Base-by-base conservation (phyloP, 352 stramenopile species). In the Phytophthora brassicae region DNA sequence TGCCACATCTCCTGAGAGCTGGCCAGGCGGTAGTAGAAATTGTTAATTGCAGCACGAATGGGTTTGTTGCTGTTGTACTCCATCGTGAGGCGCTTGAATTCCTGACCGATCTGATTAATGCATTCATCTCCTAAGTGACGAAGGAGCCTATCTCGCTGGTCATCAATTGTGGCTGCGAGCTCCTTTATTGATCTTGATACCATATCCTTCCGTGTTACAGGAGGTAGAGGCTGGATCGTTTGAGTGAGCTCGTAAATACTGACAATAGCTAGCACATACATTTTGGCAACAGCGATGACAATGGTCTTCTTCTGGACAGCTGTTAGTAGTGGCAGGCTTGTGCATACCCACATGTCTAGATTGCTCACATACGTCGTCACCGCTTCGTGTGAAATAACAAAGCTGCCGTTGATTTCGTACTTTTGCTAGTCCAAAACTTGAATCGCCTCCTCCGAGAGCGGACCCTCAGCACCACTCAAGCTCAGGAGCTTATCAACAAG, bases 341-440 rank as follows among this genome's bases (percentile, higher is more conserved):
- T 22, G 24, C 44, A 51, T 2, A 51, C 44, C 44, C 44, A 51
- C 5, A 51, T 23, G 14, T 51, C 24, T 0, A 51, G 14, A 20
- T 39, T 51, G 24, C 1, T 51, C 2, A 51, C 24, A 12, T 51
- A 38, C 26, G 13, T 39, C 11, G 4, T 16, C 13, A 13, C 33
- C 9, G 33, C 33, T 39, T 8, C n/a, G 39, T 59, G 51, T 1
- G 51, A 59, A 24, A 50, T 44, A 1, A 16, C 39, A 17, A 59
- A 51, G n/a, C 17, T 16, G 3, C 24, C 51, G 17, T 24, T 50
- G n/a, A 59, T 28, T 35, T 44, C 39, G 39, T 49, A 13, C 8
- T 36, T 6, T 39, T 44, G 0, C 3, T 33, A 16, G 17, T 49
- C 38, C 2, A 59, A 8, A 43, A 14, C 24, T 26, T 51, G 14